Percentiles rank a stretch among this genome's conserved stretches.
Evolutionary conservation across 1,284 basidiomycete species (phyloP).

Genomic region (Leucoagaricus sp.): DNA sequence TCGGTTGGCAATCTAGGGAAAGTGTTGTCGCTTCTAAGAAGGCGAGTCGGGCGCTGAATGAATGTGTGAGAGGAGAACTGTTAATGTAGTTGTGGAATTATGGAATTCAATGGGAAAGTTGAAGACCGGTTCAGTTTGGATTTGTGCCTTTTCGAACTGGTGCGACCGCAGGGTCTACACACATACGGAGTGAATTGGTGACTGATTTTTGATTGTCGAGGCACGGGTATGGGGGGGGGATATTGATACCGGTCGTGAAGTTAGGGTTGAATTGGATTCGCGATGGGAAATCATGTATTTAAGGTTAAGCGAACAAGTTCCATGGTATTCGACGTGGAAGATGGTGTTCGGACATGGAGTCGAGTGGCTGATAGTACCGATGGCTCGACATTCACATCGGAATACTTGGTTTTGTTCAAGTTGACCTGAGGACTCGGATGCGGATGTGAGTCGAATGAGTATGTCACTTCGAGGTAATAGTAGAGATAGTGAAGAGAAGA

Average conservation of each 20-base stretch:
- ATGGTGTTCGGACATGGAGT: constrained; percentile 48
- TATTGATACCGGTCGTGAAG: constrained; percentile 39
- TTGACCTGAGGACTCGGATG: constrained; percentile 45
- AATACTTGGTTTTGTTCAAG: constrained; percentile 34
- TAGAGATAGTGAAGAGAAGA: constrained; percentile 92
- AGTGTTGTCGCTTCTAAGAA: constrained; percentile 50
- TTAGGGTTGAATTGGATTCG: constrained; percentile 48
- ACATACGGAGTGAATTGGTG: no score
- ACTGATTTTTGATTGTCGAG: constrained; percentile 1
- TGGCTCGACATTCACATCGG: constrained; percentile 47
- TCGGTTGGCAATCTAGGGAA: constrained; percentile 31
- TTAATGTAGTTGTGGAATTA: not conserved
- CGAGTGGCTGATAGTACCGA: no score
- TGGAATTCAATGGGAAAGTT: not conserved
- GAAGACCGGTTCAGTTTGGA: constrained; percentile 13
- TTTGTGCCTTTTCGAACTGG: constrained; percentile 9
- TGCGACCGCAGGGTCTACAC: not conserved
- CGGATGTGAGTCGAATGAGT: constrained; percentile 47
- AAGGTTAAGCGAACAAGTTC: constrained; percentile 53
- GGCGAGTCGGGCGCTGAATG: constrained; percentile 73
- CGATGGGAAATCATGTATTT: constrained; percentile 32
- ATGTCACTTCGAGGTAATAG: constrained; percentile 33
- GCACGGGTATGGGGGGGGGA: not conserved
- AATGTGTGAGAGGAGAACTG: constrained; percentile 74
- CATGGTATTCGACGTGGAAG: constrained; percentile 81